A percentile compares a stretch with the other conserved stretches of the same genome.
Conservation (phyloP, 1,139 yeast species). For the Candida sp. region DNA sequence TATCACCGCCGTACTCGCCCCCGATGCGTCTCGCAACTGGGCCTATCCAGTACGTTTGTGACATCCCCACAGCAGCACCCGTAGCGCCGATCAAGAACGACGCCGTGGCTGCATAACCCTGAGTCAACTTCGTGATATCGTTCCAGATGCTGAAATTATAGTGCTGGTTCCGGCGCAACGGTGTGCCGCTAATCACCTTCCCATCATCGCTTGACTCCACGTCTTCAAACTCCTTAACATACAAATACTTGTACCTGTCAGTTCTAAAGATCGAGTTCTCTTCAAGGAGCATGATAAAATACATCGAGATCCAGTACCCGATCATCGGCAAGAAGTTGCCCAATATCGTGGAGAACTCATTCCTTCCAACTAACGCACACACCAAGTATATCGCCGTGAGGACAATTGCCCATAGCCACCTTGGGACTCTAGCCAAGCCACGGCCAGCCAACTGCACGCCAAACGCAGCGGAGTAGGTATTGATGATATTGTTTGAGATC, state of each 20-base stretch:
- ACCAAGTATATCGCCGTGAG: neutral
- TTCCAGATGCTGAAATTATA: neutral
- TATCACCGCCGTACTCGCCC: neutral
- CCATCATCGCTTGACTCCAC: slow-evolving; percentile 21
- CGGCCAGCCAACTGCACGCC: slow-evolving; percentile 75
- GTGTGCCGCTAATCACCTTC: slow-evolving; percentile 2
- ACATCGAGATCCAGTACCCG: slow-evolving; percentile 93
- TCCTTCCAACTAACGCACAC: slow-evolving; percentile 40
- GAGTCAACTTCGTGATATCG: neutral
- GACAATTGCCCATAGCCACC: neutral
- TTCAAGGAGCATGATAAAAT: slow-evolving; percentile 70
- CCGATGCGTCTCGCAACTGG: neutral
- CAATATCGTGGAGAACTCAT: slow-evolving; percentile 74
- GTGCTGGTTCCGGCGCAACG: slow-evolving; percentile 7
- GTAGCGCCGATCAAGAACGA: neutral
- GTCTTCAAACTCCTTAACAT: neutral
- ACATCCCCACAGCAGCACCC: neutral
- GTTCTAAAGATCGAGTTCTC: slow-evolving; percentile 53
- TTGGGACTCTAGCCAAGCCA: slow-evolving; percentile 40
- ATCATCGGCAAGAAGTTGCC: slow-evolving; percentile 94
- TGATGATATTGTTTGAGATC: slow-evolving; percentile 75
- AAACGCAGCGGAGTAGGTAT: slow-evolving; percentile 85
- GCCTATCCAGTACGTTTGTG: neutral
- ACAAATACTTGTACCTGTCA: neutral
- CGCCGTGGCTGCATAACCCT: neutral